A percentile compares a stretch with the other conserved stretches of the same genome.
Conservation (phyloP, 805 yeast species). For the Pichia eremophila region DNA sequence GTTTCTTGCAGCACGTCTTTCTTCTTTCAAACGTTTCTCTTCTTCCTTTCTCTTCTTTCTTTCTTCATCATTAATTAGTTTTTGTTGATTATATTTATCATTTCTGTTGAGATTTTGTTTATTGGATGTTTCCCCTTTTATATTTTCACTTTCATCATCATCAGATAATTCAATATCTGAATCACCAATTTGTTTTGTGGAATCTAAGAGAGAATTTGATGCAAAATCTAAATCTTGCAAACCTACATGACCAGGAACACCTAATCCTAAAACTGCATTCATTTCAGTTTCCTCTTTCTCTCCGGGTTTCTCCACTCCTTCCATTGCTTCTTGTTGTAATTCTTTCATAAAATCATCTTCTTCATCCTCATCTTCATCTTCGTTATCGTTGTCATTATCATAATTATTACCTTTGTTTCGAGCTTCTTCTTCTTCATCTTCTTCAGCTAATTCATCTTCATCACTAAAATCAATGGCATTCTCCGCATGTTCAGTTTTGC, state of each 20-base stretch:
- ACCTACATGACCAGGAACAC: slow-evolving; percentile 23
- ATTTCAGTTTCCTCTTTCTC: slow-evolving; percentile 15
- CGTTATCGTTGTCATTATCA: slow-evolving; percentile 21
- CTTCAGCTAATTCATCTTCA: slow-evolving; percentile 91
- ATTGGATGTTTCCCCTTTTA: neutral
- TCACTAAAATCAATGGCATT: slow-evolving; percentile 93
- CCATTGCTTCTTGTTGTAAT: slow-evolving; percentile 29
- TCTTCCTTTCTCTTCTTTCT: slow-evolving; percentile 4
- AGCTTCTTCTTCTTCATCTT: slow-evolving; percentile 35
- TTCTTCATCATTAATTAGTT: neutral
- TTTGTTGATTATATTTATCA: too few relatives aligned
- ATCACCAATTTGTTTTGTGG: slow-evolving; percentile 13
- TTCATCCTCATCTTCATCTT: slow-evolving; percentile 26
- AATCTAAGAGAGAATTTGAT: slow-evolving; percentile 18
- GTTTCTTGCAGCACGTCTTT: slow-evolving; percentile 24
- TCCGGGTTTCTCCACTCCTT: slow-evolving; percentile 25
- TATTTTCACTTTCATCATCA: slow-evolving; percentile 20
- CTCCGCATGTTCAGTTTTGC: slow-evolving; percentile 66
- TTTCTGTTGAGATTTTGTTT: too few relatives aligned
- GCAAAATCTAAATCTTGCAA: slow-evolving; percentile 25
- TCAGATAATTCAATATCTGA: slow-evolving; percentile 18
- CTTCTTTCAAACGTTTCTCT: slow-evolving; percentile 10
- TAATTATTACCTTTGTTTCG: neutral
- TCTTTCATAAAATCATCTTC: slow-evolving; percentile 32
- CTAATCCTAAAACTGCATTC: slow-evolving; percentile 25